Base-by-base conservation (phyloP, 768 basidiomycete genomes). In the Xanthoconium purpureum region DNA sequence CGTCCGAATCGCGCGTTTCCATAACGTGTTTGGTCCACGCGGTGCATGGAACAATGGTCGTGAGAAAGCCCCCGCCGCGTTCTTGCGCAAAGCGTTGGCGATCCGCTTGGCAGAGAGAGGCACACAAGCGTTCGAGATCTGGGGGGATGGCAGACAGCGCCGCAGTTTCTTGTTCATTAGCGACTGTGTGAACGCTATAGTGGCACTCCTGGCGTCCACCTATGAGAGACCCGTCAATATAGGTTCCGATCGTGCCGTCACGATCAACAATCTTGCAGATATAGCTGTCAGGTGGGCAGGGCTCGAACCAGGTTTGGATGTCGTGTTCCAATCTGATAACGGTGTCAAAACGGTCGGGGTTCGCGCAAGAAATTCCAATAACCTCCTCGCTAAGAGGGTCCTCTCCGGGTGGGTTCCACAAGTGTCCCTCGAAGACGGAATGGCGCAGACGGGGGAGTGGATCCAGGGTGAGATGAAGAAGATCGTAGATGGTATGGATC, bases 31-130 rank as follows among this genome's bases (percentile, higher is more conserved):
- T 55, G 83, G 84, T 12, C 83, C 82, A 1, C 73, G 76, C 10
- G 80, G 80, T 0, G 71, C 79, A 1, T 85, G 80, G 81, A 71
- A 66, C 47, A 73, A 76, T 37, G 84, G 84, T 0, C 76, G 76
- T 11, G 84, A 85, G 68, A 84, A 84, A 60, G 83, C 70, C 1
- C 83, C 82, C 0, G 84, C 83, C 8, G 81, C 84, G 0, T 58
- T 85, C 52, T 66, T 83, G 30, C 78, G 83, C 7, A 85, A 84
- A 59, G 80, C 81, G 1, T 44, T 78, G 14, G 75, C 74, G 1
- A 66, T 68, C 20, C 57, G 54, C 14, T 18, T 65, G 40, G 50
- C 52, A 13, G 44, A 42, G 6, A 28, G 5, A 12, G 51, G 55
- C 11, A 29, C 53, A 8, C 49, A 58, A 6, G 64, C 58, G 2